Percentiles rank a stretch among this genome's conserved stretches.
Conservation (phyloP, 495 filamentous ascomycete genomes). For the Annulohypoxylon bovei region DNA sequence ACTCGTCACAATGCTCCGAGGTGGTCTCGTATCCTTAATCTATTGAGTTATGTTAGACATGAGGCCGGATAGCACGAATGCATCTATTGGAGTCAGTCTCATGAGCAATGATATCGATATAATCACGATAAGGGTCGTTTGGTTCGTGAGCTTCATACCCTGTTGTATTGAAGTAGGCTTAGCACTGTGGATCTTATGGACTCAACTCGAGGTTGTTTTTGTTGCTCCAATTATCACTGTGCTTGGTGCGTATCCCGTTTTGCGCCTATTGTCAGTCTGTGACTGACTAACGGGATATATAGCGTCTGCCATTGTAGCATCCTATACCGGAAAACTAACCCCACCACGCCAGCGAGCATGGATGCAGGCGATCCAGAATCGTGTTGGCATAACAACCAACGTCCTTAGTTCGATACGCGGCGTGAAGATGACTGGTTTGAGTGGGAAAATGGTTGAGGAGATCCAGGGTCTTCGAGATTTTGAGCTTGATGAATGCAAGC, state of each 20-base stretch:
- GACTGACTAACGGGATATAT: too few species aligned
- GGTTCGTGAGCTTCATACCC: too few species aligned
- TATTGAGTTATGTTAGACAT: not conserved
- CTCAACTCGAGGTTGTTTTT: not conserved
- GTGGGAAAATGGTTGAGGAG: not conserved
- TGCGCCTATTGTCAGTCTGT: too few species aligned
- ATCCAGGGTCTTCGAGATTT: not conserved
- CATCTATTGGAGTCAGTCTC: not conserved
- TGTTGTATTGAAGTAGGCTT: too few species aligned
- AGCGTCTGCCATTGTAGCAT: too few species aligned
- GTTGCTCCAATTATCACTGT: not conserved
- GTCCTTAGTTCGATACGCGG: not conserved
- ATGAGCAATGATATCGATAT: conserved; percentile 2
- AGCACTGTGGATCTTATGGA: too few species aligned
- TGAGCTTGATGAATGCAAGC: too few species aligned
- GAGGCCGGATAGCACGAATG: not conserved
- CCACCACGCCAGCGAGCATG: not conserved
- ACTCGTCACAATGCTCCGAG: not conserved
- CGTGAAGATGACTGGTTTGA: not conserved
- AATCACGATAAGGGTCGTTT: too few species aligned
- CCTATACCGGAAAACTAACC: too few species aligned
- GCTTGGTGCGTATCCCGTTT: not conserved
- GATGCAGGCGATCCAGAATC: not conserved
- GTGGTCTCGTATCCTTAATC: not conserved
- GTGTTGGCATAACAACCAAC: not conserved